Percentiles rank a stretch among this genome's conserved stretches.
Conservation (phyloP, 2,329 filamentous ascomycete species). For the Cladosporium sp. region DNA sequence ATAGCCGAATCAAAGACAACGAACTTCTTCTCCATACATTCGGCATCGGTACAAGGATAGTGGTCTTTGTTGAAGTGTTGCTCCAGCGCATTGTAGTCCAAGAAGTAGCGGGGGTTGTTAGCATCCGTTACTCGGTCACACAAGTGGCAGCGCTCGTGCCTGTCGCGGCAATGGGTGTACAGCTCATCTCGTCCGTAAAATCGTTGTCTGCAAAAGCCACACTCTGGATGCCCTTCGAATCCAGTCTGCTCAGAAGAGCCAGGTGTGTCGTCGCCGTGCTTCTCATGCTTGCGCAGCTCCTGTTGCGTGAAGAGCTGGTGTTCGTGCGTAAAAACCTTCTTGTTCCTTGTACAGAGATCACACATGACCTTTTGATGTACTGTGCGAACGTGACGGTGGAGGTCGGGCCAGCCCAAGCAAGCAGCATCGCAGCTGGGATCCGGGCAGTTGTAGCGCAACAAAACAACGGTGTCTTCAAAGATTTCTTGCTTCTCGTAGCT, state of each 20-base stretch:
- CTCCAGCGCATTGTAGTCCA: slow-evolving; percentile 82
- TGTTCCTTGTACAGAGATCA: slow-evolving; percentile 87
- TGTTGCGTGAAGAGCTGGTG: slow-evolving; percentile 83
- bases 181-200: slow-evolving; percentile 97
- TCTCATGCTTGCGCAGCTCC: slow-evolving; percentile 83
- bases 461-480: slow-evolving; percentile 80
- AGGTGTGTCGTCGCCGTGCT: slow-evolving; percentile 82
- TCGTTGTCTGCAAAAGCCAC: slow-evolving; percentile 82
- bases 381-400: slow-evolving; percentile 76
- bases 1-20: slow-evolving; percentile 94
- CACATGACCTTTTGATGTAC: slow-evolving; percentile 85
- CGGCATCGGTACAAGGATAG: slow-evolving; percentile 75
- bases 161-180: slow-evolving; percentile 87
- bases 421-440: slow-evolving; percentile 80
- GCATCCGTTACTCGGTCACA: slow-evolving; percentile 67
- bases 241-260: slow-evolving; percentile 89
- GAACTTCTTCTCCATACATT: slow-evolving; percentile 96
- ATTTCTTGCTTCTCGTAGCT: slow-evolving; percentile 86
- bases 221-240: slow-evolving; percentile 93
- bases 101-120: slow-evolving; percentile 81
- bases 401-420: slow-evolving; percentile 73
- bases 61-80: slow-evolving; percentile 85
- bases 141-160: slow-evolving; percentile 91
- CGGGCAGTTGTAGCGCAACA: slow-evolving; percentile 93
- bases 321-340: slow-evolving; percentile 98